Percentiles rank a stretch among this genome's conserved stretches.
Conservation (phyloP, 2,329 filamentous ascomycete genomes). For the Fusarium luffae region DNA sequence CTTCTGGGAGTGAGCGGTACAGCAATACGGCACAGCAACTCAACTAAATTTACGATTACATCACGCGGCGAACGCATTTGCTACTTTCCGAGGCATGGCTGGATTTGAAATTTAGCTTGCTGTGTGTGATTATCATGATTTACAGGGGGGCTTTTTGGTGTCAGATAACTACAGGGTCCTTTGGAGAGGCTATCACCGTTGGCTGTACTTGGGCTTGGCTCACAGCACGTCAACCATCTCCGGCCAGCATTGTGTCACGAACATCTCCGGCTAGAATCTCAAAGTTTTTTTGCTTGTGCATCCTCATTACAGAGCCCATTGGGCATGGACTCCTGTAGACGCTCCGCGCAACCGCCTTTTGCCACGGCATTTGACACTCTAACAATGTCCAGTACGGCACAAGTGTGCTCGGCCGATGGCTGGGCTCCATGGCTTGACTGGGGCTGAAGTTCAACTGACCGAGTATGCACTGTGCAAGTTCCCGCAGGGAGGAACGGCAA, state of each 20-base stretch:
- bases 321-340: slow-evolving; percentile 10
- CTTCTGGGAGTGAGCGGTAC: slow-evolving; percentile 11
- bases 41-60: slow-evolving; percentile 16
- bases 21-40: slow-evolving; percentile 19
- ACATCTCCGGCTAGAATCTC: slow-evolving; percentile 5
- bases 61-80: slow-evolving; percentile 35
- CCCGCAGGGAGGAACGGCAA: slow-evolving; percentile 22
- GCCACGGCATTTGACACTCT: slow-evolving; percentile 35
- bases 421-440: slow-evolving; percentile 9
- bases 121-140: slow-evolving; percentile 17
- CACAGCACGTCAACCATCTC: background rate
- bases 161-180: slow-evolving; percentile 35
- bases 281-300: slow-evolving; percentile 7
- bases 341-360: slow-evolving; percentile 32
- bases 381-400: background rate
- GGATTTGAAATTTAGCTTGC: slow-evolving; percentile 2
- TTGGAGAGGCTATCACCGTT: slow-evolving; percentile 20
- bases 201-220: background rate
- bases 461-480: slow-evolving; percentile 23
- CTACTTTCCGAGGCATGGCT: slow-evolving; percentile 33
- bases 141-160: slow-evolving; percentile 23
- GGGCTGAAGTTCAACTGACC: slow-evolving; percentile 22
- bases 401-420: slow-evolving; percentile 18
- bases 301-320: slow-evolving; percentile 19
- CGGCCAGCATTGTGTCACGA: background rate